Percentiles rank a stretch among this genome's conserved stretches.
Conservation (phyloP, 1,139 yeast species). For the Magnusiomyces paraingens region DNA sequence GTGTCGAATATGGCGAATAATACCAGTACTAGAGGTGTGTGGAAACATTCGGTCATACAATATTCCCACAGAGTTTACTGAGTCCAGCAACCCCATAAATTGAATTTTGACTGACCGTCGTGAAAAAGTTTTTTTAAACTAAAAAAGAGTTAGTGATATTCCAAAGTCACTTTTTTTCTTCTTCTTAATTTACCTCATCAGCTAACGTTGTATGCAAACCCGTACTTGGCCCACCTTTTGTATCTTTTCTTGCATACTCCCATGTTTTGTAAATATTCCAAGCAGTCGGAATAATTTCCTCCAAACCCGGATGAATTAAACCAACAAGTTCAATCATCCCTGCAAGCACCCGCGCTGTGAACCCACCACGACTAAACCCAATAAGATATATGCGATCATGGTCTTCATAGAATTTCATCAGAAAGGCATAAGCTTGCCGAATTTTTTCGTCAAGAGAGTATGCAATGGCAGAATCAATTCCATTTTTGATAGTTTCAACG, state of each 20-base stretch:
- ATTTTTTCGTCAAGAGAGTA: conserved; percentile 50
- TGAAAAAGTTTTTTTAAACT: conserved; percentile 18
- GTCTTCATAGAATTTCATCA: conserved; percentile 41
- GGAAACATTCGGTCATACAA: conserved; percentile 53
- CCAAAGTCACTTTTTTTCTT: not conserved
- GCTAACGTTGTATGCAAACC: conserved; percentile 40
- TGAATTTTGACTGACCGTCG: conserved; percentile 36
- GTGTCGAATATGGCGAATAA: conserved; percentile 54
- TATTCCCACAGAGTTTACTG: conserved; percentile 58
- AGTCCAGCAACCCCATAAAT: conserved; percentile 62
- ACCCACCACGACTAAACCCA: conserved; percentile 64
- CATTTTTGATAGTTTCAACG: conserved; percentile 22
- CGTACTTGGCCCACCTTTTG: conserved; percentile 39
- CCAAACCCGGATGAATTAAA: conserved; percentile 46
- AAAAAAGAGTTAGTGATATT: not conserved
- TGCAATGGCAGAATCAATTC: conserved; percentile 48
- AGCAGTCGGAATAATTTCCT: conserved; percentile 49
- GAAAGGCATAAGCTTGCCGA: conserved; percentile 47
- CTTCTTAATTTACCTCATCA: conserved; percentile 32
- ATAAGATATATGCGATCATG: conserved; percentile 51
- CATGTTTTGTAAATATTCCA: conserved; percentile 56
- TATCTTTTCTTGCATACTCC: conserved; percentile 38
- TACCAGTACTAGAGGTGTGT: conserved; percentile 43
- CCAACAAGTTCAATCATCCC: conserved; percentile 63
- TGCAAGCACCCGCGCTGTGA: conserved; percentile 53